Base-by-base conservation (phyloP, 2,329 filamentous ascomycete genomes). In the Xylaria sp. region DNA sequence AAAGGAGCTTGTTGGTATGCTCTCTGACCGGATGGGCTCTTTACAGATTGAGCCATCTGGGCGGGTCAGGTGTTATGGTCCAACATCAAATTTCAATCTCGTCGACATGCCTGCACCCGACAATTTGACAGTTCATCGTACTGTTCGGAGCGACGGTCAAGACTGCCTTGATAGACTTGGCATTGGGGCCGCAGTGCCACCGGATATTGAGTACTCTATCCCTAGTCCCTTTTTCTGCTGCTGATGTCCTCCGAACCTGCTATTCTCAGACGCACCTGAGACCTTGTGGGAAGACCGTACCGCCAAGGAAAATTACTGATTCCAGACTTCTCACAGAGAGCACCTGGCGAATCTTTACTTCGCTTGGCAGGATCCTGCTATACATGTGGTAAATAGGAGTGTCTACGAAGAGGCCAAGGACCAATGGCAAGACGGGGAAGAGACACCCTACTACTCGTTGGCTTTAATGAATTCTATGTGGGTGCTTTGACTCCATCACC, bases 381-480 rank as follows among this genome's bases (percentile, higher is more conserved):
- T 57, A 57, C 53, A 57, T 57, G 53, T 57, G 2, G 53, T 57
- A 13, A 57, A 18, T 23, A 57, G 53, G 53, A 57, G 53, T 42
- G 53, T 57, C 1, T 57, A 57, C 32, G 53, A 57, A 40, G 29
- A 57, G 12, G 53, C 53, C n/a, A 57, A 57, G n/a, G 53, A 57
- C 42, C 40, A 25, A 25, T 57, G 53, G 53, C n/a, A 40, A 40
- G 51, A 54, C 9, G 51, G 16, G 21, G 51, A 54, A 54, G 51
- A 54, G 4, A 54, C 51, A 5, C 51, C 51, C 4, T 54, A n/a
- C 35, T 54, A 12, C 29, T 54, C 51, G 12, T 54, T 54, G 10
- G 51, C 27, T 18, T 35, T 54, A n/a, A n/a, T 54, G 51, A 54
- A 54, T 35, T 27, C 51, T 16, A 54, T 54, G 51, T 54, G 35